A percentile compares a stretch with the other conserved stretches of the same genome.
Evolutionary conservation across 495 filamentous ascomycete species (phyloP).

Genomic region (Neurospora intermedia): DNA sequence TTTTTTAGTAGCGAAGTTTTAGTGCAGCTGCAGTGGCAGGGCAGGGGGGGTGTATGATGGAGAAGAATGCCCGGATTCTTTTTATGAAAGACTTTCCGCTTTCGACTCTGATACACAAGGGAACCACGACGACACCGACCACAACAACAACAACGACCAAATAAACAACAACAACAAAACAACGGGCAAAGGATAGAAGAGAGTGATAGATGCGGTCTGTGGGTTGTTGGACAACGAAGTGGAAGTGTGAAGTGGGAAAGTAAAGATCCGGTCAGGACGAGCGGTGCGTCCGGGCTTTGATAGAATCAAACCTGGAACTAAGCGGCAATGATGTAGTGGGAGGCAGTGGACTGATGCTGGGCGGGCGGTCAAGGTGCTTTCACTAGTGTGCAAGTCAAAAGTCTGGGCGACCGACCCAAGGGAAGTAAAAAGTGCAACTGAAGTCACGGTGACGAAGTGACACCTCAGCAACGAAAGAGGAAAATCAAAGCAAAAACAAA

Average conservation of each 20-base stretch:
- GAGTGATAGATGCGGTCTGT: background rate
- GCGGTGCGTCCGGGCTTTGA: conserved; percentile 8
- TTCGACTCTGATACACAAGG: background rate
- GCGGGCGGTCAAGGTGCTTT: background rate
- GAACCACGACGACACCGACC: background rate
- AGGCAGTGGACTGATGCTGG: background rate
- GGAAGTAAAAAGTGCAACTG: background rate
- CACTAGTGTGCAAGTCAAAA: conserved; percentile 2
- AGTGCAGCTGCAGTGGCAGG: background rate
- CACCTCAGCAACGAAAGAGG: conserved; percentile 1
- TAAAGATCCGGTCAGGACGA: conserved; percentile 4
- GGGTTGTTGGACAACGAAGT: background rate
- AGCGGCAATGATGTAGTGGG: conserved; percentile 15
- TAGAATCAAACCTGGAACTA: background rate
- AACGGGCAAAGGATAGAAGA: background rate
- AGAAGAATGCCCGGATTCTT: background rate
- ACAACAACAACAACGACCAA: background rate
- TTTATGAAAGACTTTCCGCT: background rate
- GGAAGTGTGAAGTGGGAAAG: background rate
- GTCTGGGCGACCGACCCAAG: conserved; percentile 2
- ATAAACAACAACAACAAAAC: background rate
- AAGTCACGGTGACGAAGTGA: conserved; percentile 4
- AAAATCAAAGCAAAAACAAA: background rate
- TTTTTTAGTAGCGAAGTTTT: background rate
- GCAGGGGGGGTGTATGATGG: background rate